Conservation (phyloP, 2,329 filamentous ascomycete species). For the Penicillium aurantiogriseum region DNA sequence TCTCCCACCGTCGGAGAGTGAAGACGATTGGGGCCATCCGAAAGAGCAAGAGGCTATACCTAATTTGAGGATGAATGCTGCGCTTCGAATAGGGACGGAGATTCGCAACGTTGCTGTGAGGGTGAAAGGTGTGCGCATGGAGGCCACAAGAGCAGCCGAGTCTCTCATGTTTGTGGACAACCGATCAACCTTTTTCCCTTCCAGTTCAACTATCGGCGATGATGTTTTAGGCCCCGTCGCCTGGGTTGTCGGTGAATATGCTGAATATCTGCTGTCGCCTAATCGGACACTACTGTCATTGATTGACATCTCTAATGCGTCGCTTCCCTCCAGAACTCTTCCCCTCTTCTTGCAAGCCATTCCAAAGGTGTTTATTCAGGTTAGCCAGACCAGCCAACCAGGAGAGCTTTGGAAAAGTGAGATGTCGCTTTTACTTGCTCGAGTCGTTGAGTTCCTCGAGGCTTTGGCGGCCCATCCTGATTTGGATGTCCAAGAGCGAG, state of each 20-base stretch:
- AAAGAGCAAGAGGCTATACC: constrained; percentile 13
- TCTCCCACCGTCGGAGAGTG: constrained; percentile 32
- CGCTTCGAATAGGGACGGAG: constrained; percentile 69
- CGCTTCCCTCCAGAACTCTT: constrained; percentile 64
- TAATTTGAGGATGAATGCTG: constrained; percentile 24
- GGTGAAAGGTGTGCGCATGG: constrained; percentile 75
- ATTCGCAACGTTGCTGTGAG: constrained; percentile 88
- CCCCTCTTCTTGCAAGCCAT: constrained; percentile 78
- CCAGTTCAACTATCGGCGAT: constrained; percentile 50
- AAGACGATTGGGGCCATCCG: constrained; percentile 23
- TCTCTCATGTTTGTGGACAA: constrained; percentile 63
- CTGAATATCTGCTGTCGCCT: constrained; percentile 66
- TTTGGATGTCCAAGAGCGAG: constrained; percentile 90
- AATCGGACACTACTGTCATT: constrained; percentile 72
- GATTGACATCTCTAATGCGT: constrained; percentile 63
- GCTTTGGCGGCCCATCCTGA: constrained; percentile 76
- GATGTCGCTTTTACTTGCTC: constrained; percentile 73
- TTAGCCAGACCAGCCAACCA: constrained; percentile 62
- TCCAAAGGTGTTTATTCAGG: constrained; percentile 76
- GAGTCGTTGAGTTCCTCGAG: constrained; percentile 79
- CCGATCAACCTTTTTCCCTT: constrained; percentile 57
- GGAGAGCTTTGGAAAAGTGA: constrained; percentile 76
- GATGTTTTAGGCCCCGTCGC: constrained; percentile 72
- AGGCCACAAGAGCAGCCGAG: constrained; percentile 81
- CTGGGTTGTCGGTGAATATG: constrained; percentile 89